Base-by-base conservation (phyloP, 805 yeast genomes). In the Helenozyma rhizophorensis region DNA sequence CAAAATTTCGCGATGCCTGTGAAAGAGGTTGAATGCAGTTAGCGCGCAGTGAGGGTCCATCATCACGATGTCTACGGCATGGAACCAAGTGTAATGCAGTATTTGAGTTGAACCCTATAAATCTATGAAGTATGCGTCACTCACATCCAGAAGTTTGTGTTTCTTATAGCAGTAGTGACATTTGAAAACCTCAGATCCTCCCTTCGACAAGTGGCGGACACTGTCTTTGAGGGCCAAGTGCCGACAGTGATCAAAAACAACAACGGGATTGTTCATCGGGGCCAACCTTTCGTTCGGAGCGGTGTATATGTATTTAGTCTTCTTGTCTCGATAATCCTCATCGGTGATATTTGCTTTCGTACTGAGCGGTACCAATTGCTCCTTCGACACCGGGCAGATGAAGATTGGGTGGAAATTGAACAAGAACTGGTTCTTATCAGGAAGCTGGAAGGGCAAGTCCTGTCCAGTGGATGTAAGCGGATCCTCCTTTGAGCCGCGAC, bases 91-190 rank as follows among this genome's bases (percentile, higher is more conserved):
- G n/a, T n/a, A n/a, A n/a, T n/a, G n/a, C n/a, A n/a, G n/a, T n/a
- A n/a, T n/a, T n/a, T 19, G 21, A 19, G 21, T 9, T 7, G 10
- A 4, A 21, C 10, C 10, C 23, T 30, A 53, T 31, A 54, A 41
- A 40, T 65, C 72, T 23, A 66, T 63, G 39, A 66, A 65, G 42
- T 55, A 65, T 2, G 62, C 72, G 25, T 65, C 68, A 16, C 56
- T 52, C 6, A 62, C 64, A 30, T 65, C 70, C 27, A 53, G 43
- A 22, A 59, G 53, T 38, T 56, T 58, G 45, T 65, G 71, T 37
- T 62, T 62, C 53, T 64, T 65, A 39, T 66, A 66, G 43, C 72
- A 66, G 44, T 66, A 66, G 42, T 65, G 72, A 37, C 72, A 66
- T 41, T 65, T 64, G 50, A 66, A 66, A 9, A 50, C 40, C 23